phyloP scores from a whole-genome alignment of 148 eudicot species.

The Oxyria digyna region DNA sequence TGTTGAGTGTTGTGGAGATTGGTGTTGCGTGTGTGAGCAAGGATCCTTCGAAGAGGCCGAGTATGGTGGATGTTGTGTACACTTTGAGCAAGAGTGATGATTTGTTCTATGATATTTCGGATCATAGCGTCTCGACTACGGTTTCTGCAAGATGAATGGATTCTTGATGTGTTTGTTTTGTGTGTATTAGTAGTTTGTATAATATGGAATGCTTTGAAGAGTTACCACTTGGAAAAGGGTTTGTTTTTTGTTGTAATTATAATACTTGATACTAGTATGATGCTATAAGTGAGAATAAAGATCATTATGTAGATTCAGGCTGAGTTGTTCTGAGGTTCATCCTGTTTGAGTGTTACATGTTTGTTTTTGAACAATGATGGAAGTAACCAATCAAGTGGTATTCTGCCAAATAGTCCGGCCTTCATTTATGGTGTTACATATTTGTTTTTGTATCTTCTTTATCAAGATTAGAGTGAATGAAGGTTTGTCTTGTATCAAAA shows the following conservation, averaged over 20 bases:
- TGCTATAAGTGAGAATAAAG: not conserved
- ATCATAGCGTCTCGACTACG: conserved; percentile 16
- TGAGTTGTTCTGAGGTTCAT: no score
- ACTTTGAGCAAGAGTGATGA: conserved; percentile 82
- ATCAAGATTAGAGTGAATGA: no score
- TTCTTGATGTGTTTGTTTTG: not conserved
- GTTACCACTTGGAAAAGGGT: not conserved
- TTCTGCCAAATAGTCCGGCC: not conserved
- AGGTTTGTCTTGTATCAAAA: no score
- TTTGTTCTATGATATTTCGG: conserved; percentile 37
- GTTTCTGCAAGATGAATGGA: conserved; percentile 8
- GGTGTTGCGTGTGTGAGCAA: conserved; percentile 57
- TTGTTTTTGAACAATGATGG: no score
- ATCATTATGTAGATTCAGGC: not conserved
- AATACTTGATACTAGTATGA: not conserved
- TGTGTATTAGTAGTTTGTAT: not conserved
- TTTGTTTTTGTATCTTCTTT: not conserved
- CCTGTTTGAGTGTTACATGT: no score
- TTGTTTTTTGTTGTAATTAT: not conserved
- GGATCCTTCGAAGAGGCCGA: conserved; percentile 61
- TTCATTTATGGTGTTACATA: not conserved
- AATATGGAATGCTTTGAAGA: not conserved
- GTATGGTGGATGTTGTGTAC: conserved; percentile 86
- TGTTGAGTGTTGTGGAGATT: conserved; percentile 38
- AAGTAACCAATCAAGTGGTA: no score